Evolutionary conservation across 805 yeast species (phyloP), one percentile per base, ranked within the genome.

Genomic region (Zygosaccharomyces lentus): DNA sequence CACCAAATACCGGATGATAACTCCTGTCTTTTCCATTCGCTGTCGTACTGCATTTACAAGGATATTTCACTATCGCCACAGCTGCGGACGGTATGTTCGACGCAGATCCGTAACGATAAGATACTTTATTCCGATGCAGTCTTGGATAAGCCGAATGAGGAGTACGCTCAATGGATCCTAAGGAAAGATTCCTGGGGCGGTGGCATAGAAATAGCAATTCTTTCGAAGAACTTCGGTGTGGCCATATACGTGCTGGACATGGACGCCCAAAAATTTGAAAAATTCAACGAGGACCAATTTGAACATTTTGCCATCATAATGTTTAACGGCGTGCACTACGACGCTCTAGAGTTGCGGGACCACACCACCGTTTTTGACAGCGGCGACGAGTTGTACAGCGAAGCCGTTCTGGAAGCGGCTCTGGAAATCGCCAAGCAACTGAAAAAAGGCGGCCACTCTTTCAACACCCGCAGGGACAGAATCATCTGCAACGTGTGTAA

Each of bases 171-270:
- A 6, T 85, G 93, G 91, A 85, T 85, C 17, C 52, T 59, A 37
- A 66, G 73, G 46, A 73, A 73, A 15, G 78, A 73, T 29, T 74
- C 84, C 13, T 85, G 93, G 95, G 95, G 95, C 25, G 95, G 95
- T 6, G 91, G 87, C 2, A 84, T 85, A 39, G 95, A 85, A 58
- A 64, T 84, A 37, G 78, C 80, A 7, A 81, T 85, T 6, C 59
- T 85, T 24, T 72, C 86, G 1, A 69, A 72, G 27, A 70, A 73
- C 50, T 69, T 82, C 34, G 67, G 69, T 4, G 63, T 82, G 5
- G 69, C 75, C 2, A 79, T 85, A 34, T 68, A 73, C 44, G 79
- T 87, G 9, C 59, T 82, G 24, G 93, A 85, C 56, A 78, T 85
- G 19, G 82, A 79, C 53, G 79, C 78, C 48, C 77, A 78, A 5